Evolutionary conservation across 371 early-diverging fungal species (phyloP).

Genomic region (Spraguea lophii): DNA sequence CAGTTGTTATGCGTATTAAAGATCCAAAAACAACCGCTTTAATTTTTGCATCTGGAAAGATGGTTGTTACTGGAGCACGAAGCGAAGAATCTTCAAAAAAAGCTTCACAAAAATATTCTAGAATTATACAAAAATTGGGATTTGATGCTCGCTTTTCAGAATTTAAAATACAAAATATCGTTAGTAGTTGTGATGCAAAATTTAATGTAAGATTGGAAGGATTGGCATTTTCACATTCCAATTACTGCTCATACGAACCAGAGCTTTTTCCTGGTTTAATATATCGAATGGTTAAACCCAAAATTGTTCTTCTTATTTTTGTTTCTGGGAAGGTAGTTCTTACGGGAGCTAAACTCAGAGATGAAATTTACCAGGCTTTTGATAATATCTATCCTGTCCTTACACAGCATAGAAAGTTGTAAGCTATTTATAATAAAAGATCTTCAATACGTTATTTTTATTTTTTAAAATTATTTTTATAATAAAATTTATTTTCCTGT

Average conservation of each 20-base stretch:
- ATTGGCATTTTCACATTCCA: constrained; percentile 81
- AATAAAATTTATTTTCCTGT: no score
- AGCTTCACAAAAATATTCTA: constrained; percentile 94
- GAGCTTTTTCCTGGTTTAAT: constrained; percentile 99
- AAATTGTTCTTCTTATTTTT: constrained; percentile 94
- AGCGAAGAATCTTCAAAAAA: constrained; percentile 67
- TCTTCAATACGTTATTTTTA: no score
- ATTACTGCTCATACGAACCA: constrained; percentile 94
- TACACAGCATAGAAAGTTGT: constrained; percentile 46
- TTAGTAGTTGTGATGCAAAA: constrained; percentile 93
- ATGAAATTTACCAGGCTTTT: constrained; percentile 98
- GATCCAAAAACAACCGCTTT: constrained; percentile 95
- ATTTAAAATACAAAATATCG: constrained; percentile 99
- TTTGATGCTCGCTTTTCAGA: constrained; percentile 92
- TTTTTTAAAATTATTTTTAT: no score
- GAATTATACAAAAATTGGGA: constrained; percentile 94
- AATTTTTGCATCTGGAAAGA: constrained; percentile 98
- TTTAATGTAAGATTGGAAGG: constrained; percentile 98
- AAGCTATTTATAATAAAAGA: constrained; percentile 8
- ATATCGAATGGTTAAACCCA: constrained; percentile 98
- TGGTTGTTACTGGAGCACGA: constrained; percentile 56
- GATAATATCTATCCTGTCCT: constrained; percentile 94
- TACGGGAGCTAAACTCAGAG: constrained; percentile 93
- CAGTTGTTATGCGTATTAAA: constrained; percentile 98
- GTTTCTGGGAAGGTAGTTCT: constrained; percentile 98